Evolutionary conservation across 129 eudicot species (phyloP).

Genomic region (Centaurea solstitialis): DNA sequence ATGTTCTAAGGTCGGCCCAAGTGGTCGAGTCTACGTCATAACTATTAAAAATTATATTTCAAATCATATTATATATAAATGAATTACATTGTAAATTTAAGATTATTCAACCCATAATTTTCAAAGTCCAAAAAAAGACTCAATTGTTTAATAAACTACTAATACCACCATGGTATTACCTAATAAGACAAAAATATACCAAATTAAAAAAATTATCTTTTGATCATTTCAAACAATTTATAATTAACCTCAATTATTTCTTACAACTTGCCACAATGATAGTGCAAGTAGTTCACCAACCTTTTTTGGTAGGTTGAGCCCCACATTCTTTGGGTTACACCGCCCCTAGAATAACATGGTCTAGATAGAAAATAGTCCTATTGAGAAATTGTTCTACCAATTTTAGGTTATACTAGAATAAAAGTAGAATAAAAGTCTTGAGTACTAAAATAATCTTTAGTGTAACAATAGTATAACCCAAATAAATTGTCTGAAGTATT

Average conservation of each 20-base stretch:
- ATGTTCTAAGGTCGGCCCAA: constrained; percentile 28
- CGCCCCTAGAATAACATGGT: neutral
- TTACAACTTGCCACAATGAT: neutral
- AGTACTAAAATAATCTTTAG: no score
- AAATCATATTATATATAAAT: no score
- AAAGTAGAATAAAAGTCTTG: no score
- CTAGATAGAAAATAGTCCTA: no score
- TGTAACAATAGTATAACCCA: no score
- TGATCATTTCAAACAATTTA: neutral
- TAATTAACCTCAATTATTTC: constrained; percentile 23
- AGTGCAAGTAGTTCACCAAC: constrained; percentile 25
- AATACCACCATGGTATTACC: neutral
- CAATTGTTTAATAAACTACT: neutral
- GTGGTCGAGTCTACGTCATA: constrained; percentile 40
- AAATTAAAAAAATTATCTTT: neutral
- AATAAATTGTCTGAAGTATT: no score
- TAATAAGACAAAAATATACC: neutral
- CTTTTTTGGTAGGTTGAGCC: constrained; percentile 14
- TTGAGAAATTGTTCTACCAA: no score
- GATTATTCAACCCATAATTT: neutral
- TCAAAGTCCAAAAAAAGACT: neutral
- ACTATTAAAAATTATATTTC: neutral
- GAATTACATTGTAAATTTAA: no score
- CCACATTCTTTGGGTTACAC: neutral
- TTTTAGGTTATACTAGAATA: no score